Percentiles rank a stretch among this genome's conserved stretches.
These are phyloP conservation scores for Colletotrichum viniferum DNA, from an alignment of 2,329 filamentous ascomycete genomes.

Conservation along the genomic window DNA sequence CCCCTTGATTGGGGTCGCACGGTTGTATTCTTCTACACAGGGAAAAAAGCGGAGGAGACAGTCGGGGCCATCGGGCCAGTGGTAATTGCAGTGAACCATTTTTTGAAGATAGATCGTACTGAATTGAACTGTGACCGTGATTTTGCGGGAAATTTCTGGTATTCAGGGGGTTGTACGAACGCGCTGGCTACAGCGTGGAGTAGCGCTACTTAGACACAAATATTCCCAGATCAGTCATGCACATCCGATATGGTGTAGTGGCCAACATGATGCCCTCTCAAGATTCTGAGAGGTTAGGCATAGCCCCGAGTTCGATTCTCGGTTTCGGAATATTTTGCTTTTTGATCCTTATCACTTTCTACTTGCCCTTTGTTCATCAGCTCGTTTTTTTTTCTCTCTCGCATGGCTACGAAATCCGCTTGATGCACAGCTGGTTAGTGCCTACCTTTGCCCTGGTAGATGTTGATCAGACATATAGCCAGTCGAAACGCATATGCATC, in stretches of 20 bases:
- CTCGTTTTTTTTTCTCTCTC: background rate
- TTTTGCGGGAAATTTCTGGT: background rate
- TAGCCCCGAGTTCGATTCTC: constrained; percentile 20
- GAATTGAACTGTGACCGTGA: background rate
- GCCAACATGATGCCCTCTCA: constrained; percentile 22
- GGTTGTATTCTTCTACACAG: background rate
- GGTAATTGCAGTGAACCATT: background rate
- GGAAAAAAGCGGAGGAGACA: background rate
- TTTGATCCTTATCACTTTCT: background rate
- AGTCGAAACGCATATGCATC: background rate
- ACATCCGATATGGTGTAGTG: constrained; percentile 20
- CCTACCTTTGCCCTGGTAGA: background rate
- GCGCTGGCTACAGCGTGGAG: background rate
- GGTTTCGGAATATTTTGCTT: constrained; percentile 10
- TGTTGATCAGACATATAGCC: background rate
- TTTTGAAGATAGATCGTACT: background rate
- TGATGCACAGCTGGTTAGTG: background rate
- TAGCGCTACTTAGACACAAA: background rate
- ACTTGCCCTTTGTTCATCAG: background rate
- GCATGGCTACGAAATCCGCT: background rate
- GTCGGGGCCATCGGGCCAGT: background rate
- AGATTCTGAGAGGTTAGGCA: background rate
- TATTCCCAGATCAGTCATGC: accelerated
- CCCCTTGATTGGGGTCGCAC: background rate
- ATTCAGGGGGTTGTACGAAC: background rate